Percentiles rank a stretch among this genome's conserved stretches.
These are phyloP conservation scores for Orychophragmus violaceus DNA, from an alignment of 345 rosid species.

Conservation along the genomic window DNA sequence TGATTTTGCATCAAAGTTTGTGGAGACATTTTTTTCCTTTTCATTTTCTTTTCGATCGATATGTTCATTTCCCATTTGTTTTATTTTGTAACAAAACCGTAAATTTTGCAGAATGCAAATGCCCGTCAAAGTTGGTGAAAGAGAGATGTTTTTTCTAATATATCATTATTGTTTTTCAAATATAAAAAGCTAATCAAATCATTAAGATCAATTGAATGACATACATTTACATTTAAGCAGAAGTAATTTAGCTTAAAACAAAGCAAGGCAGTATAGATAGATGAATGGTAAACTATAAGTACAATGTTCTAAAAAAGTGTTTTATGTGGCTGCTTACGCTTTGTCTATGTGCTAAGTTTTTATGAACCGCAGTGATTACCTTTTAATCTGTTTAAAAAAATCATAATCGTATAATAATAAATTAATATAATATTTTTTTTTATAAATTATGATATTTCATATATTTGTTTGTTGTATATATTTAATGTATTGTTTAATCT, in stretches of 20 bases:
- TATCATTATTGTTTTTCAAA: background rate
- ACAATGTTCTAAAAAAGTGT: no score
- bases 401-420: no score
- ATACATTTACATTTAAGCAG: background rate
- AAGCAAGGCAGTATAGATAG: background rate
- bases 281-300: background rate
- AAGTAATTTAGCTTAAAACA: background rate
- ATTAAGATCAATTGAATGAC: background rate
- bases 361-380: no score
- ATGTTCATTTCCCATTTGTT: background rate
- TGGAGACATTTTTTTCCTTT: constrained; percentile 22
- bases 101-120: background rate
- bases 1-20: constrained; percentile 43
- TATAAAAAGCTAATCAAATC: background rate
- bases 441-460: no score
- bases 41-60: background rate
- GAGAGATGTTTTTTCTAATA: background rate
- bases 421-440: no score
- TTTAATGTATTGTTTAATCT: no score
- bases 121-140: background rate
- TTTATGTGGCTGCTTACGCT: no score
- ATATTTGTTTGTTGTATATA: no score
- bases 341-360: no score
- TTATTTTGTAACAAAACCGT: background rate
- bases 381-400: no score